Evolutionary conservation across 148 eudicot genomes (phyloP).

Genomic region (Chenopodium album): DNA sequence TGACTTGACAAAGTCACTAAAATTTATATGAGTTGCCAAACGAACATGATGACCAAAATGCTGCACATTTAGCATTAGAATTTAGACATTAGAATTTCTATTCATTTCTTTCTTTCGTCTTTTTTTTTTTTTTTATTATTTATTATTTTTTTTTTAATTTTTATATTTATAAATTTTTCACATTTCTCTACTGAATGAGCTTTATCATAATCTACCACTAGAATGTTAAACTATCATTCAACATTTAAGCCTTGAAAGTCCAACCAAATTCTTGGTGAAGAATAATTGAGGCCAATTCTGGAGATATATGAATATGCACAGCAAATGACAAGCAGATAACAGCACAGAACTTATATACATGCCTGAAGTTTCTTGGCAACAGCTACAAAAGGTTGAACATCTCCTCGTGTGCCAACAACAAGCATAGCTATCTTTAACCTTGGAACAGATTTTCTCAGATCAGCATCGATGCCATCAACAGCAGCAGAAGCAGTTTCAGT

Average conservation of each 20-base stretch:
- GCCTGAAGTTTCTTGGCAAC: slow-evolving; percentile 86
- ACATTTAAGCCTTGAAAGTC: background rate
- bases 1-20: slow-evolving; percentile 73
- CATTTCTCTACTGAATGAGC: background rate
- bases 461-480: slow-evolving; percentile 33
- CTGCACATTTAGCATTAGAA: slow-evolving; percentile 40
- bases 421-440: slow-evolving; percentile 73
- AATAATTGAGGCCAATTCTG: background rate
- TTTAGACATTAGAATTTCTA: background rate
- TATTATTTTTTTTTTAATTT: no score
- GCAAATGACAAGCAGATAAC: background rate
- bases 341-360: slow-evolving; percentile 14
- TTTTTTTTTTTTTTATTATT: no score
- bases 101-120: no score
- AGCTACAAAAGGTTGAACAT: slow-evolving; percentile 91
- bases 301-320: background rate
- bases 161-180: background rate
- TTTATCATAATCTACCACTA: background rate
- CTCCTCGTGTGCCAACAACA: slow-evolving; percentile 97
- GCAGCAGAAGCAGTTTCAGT: slow-evolving; percentile 35
- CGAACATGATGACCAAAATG: slow-evolving; percentile 91
- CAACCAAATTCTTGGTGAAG: background rate
- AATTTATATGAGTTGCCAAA: slow-evolving; percentile 82
- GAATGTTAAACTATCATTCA: background rate
- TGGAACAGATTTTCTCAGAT: slow-evolving; percentile 50